Evolutionary conservation across 192 early-diverging fungal species (phyloP), one percentile per base, ranked within the genome.

Genomic region (Phycomyces blakesleeanus): DNA sequence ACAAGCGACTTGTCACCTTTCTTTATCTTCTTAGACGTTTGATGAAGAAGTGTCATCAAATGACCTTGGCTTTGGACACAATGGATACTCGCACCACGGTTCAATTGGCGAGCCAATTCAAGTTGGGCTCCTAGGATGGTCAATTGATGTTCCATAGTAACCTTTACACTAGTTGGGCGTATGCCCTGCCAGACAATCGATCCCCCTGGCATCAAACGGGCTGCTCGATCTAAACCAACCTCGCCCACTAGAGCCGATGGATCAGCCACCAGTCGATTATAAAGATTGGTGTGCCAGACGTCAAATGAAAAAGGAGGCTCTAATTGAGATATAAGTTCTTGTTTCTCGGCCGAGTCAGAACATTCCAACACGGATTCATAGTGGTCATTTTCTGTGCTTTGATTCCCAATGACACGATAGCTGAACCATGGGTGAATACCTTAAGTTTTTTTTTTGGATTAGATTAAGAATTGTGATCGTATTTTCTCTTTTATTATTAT

Each of bases 61-160:
- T 75, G 57, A 0, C 90, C 90, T 57, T 86, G 86, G 18, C 85
- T 82, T 49, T 84, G 89, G 22, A 95, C 93, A 62, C 83, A 85
- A 69, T 95, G 91, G 40, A 93, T 69, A 24, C 84, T 89, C 25
- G 90, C 85, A 0, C 84, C 76, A 7, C 86, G 75, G 22, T 72
- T 26, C 38, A 89, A 63, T 7, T 83, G 79, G 14, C 79, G 77
- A 1, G 91, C 91, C 21, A 96, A 66, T 25, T 79, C 71, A 10
- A 92, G 68, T 69, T 96, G 94, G 40, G 68, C 67, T 10, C 77
- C 72, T 7, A 94, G 82, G 14, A 89, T 38, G 6, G 57, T 53
- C 29, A n/a, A n/a, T n/a, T n/a, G n/a, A n/a, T n/a, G n/a, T n/a
- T n/a, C n/a, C n/a, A n/a, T n/a, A n/a, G n/a, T n/a, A n/a, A n/a